Percentiles rank a stretch among this genome's conserved stretches.
Evolutionary conservation across 208 protist species (phyloP).

Genomic region (Endotrypanum monterogeii): DNA sequence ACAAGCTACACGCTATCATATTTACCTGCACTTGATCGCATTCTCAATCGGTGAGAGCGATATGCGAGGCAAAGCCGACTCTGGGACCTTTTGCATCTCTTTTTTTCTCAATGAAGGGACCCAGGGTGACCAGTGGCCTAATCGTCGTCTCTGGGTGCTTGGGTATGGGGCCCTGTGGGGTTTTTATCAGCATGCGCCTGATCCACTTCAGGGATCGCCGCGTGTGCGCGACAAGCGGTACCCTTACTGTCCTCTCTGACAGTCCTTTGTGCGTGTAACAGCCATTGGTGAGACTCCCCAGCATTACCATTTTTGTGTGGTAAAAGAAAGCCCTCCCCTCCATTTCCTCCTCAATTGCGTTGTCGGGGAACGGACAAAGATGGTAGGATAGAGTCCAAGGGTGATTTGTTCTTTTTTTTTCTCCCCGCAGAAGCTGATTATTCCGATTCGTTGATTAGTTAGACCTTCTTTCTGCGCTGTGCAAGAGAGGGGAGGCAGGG

Average conservation of each 20-base stretch:
- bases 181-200: not conserved
- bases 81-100: not conserved
- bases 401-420: not conserved
- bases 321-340: no score
- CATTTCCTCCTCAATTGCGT: not conserved
- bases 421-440: not conserved
- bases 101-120: not conserved
- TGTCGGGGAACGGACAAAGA: conserved; percentile 2
- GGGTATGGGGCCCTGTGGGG: conserved; percentile 24
- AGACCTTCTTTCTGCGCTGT: conserved; percentile 4
- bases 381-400: conserved; percentile 8
- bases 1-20: not conserved
- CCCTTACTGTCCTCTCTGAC: not conserved
- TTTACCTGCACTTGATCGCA: not conserved
- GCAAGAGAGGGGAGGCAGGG: not conserved
- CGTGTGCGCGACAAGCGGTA: not conserved
- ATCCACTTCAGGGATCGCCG: not conserved
- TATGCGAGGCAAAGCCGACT: not conserved
- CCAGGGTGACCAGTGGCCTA: conserved; percentile 19
- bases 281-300: not conserved
- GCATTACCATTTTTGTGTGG: not conserved
- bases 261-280: not conserved
- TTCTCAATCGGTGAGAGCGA: not conserved
- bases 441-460: not conserved
- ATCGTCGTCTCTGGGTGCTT: conserved; percentile 7